Conservation (phyloP, 345 rosid genomes). For the Microcos paniculata region DNA sequence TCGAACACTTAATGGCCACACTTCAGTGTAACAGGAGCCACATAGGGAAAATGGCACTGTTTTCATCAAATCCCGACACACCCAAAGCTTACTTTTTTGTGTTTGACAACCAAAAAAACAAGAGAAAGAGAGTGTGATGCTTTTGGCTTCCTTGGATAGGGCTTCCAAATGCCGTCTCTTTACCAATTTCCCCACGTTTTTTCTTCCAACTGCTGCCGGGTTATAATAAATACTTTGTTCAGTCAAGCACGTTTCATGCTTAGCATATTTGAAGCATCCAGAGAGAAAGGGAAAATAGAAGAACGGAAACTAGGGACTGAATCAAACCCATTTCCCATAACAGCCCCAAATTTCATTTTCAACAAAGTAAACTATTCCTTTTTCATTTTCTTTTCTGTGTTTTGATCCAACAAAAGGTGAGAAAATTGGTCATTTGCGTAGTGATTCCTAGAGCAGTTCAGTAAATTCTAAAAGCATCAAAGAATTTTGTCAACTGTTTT, state of each 20-base stretch:
- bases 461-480: not conserved
- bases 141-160: not conserved
- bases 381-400: not conserved
- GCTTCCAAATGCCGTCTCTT: conserved; percentile 27
- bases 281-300: not conserved
- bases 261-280: not conserved
- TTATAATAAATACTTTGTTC: not conserved
- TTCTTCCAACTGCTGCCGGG: conserved; percentile 2
- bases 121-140: not conserved
- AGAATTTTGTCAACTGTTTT: not conserved
- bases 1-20: not conserved
- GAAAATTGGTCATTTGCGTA: not conserved
- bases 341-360: not conserved
- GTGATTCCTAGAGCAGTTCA: not conserved
- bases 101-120: not conserved
- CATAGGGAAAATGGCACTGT: not conserved
- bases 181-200: conserved; percentile 24
- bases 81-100: not conserved
- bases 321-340: not conserved
- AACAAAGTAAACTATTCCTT: not conserved
- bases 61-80: not conserved
- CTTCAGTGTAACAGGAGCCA: conserved; percentile 4
- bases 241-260: conserved; percentile 40
- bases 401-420: not conserved
- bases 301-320: not conserved